Percentiles rank a stretch among this genome's conserved stretches.
phyloP scores from a whole-genome alignment of 139 green algal genomes.

The Asterochloris sp. region DNA sequence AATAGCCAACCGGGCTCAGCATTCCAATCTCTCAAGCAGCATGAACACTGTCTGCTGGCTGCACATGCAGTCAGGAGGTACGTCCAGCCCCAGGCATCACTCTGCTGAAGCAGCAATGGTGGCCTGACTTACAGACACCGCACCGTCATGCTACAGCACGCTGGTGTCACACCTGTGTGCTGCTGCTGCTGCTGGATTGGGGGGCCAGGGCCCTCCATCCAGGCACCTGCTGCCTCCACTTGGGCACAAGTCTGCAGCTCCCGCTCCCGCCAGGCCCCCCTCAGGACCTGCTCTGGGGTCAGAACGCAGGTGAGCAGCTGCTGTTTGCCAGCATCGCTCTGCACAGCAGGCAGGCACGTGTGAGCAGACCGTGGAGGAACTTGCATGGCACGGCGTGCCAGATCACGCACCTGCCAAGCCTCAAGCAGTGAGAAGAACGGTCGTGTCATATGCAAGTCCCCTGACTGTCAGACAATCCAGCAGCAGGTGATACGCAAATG shows the following conservation, averaged over 20 bases:
- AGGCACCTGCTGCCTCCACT: constrained; percentile 38
- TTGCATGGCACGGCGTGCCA: too few relatives aligned
- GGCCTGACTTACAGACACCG: too few relatives aligned
- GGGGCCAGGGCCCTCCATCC: constrained; percentile 14
- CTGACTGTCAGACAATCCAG: background rate
- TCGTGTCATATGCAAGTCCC: background rate
- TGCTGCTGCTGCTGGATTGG: background rate
- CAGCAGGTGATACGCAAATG: background rate
- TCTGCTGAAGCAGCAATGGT: too few relatives aligned
- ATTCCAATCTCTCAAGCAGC: too few relatives aligned
- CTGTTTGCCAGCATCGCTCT: constrained; percentile 27
- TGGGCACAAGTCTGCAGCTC: constrained; percentile 25
- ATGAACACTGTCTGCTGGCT: too few relatives aligned
- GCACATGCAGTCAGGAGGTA: too few relatives aligned
- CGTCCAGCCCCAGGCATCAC: too few relatives aligned
- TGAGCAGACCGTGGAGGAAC: background rate
- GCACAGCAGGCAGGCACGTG: background rate
- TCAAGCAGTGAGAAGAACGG: too few relatives aligned
- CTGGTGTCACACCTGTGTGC: background rate
- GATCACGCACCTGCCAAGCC: too few relatives aligned
- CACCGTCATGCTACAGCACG: background rate
- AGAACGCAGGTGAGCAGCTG: constrained; percentile 30
- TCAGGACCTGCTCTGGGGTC: constrained; percentile 22
- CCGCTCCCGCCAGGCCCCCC: constrained; percentile 31
- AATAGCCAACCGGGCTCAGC: too few relatives aligned